Evolutionary conservation across 2,329 filamentous ascomycete species (phyloP).

Genomic region (Stemphylium lycopersici): DNA sequence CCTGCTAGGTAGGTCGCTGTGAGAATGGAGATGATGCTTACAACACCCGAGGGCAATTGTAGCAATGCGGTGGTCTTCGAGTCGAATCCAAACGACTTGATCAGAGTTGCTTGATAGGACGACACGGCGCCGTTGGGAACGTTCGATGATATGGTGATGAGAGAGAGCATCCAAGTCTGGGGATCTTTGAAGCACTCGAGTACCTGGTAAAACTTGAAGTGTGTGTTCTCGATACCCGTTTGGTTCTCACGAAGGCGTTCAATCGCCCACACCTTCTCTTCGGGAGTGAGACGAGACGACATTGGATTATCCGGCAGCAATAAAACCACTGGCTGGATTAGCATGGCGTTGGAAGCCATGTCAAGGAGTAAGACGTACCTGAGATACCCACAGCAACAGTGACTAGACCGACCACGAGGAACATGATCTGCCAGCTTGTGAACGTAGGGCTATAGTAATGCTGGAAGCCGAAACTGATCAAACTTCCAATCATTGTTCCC

Average conservation of each 20-base stretch:
- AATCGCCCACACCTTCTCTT: slow-evolving; percentile 38
- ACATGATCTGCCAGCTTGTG: slow-evolving; percentile 69
- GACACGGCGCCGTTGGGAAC: slow-evolving; percentile 50
- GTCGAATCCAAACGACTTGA: slow-evolving; percentile 46
- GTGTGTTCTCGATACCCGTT: slow-evolving; percentile 58
- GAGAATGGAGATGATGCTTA: slow-evolving; percentile 32
- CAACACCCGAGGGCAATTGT: slow-evolving; percentile 31
- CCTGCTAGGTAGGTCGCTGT: slow-evolving; percentile 31
- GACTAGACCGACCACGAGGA: slow-evolving; percentile 61
- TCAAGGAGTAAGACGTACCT: slow-evolving; percentile 1
- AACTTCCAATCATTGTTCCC: slow-evolving; percentile 63
- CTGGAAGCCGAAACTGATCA: slow-evolving; percentile 66
- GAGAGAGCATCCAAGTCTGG: slow-evolving; percentile 45
- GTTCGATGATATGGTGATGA: slow-evolving; percentile 38
- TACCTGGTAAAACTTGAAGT: slow-evolving; percentile 54
- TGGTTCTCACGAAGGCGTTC: slow-evolving; percentile 54
- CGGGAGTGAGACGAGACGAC: slow-evolving; percentile 25
- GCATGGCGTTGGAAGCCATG: too few relatives aligned
- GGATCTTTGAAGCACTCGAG: slow-evolving; percentile 55
- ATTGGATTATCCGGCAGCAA: slow-evolving; percentile 59
- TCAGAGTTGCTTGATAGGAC: slow-evolving; percentile 37
- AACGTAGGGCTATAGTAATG: slow-evolving; percentile 57
- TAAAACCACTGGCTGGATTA: slow-evolving; percentile 50
- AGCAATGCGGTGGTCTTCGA: slow-evolving; percentile 42
- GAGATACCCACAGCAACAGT: slow-evolving; percentile 41